These are phyloP conservation scores for Yarrowia bubula DNA, from an alignment of 805 yeast species.

Conservation along the genomic window DNA sequence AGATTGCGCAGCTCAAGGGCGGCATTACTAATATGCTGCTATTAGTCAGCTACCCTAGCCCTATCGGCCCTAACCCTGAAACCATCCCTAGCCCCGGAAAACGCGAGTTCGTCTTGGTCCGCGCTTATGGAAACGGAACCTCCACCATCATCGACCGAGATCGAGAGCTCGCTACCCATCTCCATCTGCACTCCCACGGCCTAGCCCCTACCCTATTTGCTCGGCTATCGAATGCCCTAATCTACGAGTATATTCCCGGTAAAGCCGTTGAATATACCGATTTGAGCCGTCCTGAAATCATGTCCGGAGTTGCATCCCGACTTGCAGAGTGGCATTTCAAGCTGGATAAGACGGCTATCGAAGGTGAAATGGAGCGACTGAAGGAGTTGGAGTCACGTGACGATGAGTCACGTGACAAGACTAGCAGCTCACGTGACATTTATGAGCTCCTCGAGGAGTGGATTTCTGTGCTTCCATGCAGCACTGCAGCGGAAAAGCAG, in stretches of 20 bases:
- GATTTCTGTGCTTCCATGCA: conserved; percentile 59
- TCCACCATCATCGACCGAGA: conserved; percentile 68
- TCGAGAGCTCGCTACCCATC: conserved; percentile 69
- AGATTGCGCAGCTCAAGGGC: conserved; percentile 38
- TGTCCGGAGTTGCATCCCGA: conserved; percentile 59
- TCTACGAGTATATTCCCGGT: conserved; percentile 69
- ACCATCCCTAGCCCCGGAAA: conserved; percentile 20
- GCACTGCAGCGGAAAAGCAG: conserved; percentile 39
- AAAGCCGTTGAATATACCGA: conserved; percentile 57
- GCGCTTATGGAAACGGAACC: conserved; percentile 76
- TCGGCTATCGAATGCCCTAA: conserved; percentile 67
- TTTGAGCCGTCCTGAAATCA: conserved; percentile 48
- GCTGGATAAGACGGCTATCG: conserved; percentile 48
- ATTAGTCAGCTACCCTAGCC: conserved; percentile 30
- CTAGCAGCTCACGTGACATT: conserved; percentile 44
- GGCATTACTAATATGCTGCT: conserved; percentile 43
- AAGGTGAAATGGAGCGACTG: conserved; percentile 34
- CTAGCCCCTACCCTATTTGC: conserved; percentile 71
- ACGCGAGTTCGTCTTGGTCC: conserved; percentile 45
- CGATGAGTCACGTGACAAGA: too few relatives aligned
- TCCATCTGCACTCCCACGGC: conserved; percentile 54
- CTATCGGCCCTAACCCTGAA: not conserved
- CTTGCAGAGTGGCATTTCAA: conserved; percentile 69
- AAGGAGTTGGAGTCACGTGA: conserved; percentile 43
- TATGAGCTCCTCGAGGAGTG: conserved; percentile 64